Conservation (phyloP, 75 land plant genomes). For the Selaginella tamariscina region DNA sequence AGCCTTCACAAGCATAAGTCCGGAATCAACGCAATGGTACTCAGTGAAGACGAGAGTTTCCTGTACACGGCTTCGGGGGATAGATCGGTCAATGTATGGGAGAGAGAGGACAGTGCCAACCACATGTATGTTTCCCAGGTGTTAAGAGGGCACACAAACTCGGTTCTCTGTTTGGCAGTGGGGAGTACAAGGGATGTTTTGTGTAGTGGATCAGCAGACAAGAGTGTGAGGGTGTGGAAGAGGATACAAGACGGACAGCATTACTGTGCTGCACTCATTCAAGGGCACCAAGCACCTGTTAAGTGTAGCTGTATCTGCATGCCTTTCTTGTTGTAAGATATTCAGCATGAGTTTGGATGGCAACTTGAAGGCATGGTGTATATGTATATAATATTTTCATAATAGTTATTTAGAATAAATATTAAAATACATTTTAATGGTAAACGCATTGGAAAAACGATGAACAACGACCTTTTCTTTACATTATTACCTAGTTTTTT, state of each 20-base stretch:
- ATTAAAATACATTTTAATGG: too few relatives aligned
- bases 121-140: constrained; percentile 27
- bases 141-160: constrained; percentile 48
- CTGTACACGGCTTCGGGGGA: constrained; percentile 62
- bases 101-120: constrained; percentile 16
- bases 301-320: too few relatives aligned
- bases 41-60: constrained; percentile 20
- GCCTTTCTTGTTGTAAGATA: too few relatives aligned
- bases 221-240: neutral
- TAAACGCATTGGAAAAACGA: too few relatives aligned
- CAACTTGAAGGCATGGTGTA: too few relatives aligned
- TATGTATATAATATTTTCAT: too few relatives aligned
- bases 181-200: neutral
- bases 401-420: too few relatives aligned
- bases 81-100: constrained; percentile 47
- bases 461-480: too few relatives aligned
- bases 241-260: too few relatives aligned
- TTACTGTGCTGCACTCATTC: neutral
- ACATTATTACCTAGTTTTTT: too few relatives aligned
- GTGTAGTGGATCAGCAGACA: neutral
- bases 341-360: too few relatives aligned
- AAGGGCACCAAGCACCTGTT: neutral
- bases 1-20: constrained; percentile 35
- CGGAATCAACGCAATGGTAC: constrained; percentile 53
- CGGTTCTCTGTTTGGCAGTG: constrained; percentile 49